Conservation (phyloP, 192 early-diverging fungal species). For the Coemansia sp. region DNA sequence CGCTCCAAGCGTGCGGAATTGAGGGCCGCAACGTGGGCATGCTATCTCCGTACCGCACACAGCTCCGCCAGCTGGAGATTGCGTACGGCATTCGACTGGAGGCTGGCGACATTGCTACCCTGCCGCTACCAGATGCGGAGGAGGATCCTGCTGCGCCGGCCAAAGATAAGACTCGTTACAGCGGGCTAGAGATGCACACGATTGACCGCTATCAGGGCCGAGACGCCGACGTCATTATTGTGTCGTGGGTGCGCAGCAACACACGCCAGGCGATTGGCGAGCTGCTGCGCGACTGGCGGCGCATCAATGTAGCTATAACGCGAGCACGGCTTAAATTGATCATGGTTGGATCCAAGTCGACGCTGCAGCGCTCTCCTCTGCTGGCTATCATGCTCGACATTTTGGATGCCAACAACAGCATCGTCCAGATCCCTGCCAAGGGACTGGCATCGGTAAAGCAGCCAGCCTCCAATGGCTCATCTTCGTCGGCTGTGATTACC, state of each 20-base stretch:
- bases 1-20: constrained; percentile 69
- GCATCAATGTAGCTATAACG: constrained; percentile 95
- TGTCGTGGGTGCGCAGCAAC: constrained; percentile 91
- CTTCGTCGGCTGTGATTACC: neutral
- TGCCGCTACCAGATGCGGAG: neutral
- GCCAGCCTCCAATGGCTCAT: neutral
- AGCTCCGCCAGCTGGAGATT: constrained; percentile 60
- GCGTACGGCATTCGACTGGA: constrained; percentile 35
- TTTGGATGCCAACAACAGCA: constrained; percentile 9
- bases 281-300: constrained; percentile 86
- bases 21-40: constrained; percentile 70
- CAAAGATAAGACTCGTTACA: neutral
- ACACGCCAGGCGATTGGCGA: constrained; percentile 71
- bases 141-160: neutral
- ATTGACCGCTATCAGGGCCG: constrained; percentile 95
- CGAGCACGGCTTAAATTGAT: constrained; percentile 88
- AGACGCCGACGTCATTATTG: constrained; percentile 89
- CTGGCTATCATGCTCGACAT: constrained; percentile 60
- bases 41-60: constrained; percentile 84
- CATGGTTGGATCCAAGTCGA: constrained; percentile 81
- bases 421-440: constrained; percentile 28
- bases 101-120: neutral
- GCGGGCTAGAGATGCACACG: constrained; percentile 76
- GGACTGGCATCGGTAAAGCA: constrained; percentile 13
- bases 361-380: constrained; percentile 63